Conservation (phyloP, 768 basidiomycete species). For the Amanita molliuscula region DNA sequence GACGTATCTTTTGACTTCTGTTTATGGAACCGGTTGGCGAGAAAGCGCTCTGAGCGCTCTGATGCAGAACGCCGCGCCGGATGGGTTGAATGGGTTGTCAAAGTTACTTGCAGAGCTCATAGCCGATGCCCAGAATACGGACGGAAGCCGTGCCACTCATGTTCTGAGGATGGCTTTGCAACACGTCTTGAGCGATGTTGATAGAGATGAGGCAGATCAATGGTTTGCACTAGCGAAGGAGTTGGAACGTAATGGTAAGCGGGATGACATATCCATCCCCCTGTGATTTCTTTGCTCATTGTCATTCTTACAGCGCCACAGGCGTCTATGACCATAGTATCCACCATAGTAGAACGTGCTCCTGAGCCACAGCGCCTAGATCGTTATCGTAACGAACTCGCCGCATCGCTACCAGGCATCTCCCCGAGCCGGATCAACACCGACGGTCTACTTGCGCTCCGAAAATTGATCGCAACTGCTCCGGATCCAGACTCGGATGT, state of each 20-base stretch:
- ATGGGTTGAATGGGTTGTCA: conserved; percentile 15
- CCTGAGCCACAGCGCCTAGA: conserved; percentile 66
- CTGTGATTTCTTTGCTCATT: not conserved
- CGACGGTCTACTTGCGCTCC: conserved; percentile 59
- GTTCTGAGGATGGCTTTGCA: conserved; percentile 53
- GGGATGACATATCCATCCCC: not conserved
- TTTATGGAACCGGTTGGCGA: conserved; percentile 42
- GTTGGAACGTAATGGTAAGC: conserved; percentile 52
- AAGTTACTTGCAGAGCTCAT: conserved; percentile 22
- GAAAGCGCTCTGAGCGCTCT: conserved; percentile 25
- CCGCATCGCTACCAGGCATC: conserved; percentile 67
- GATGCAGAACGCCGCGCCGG: conserved; percentile 14
- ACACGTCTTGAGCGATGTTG: conserved; percentile 47
- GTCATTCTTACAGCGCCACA: conserved; percentile 43
- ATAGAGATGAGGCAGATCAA: conserved; percentile 55
- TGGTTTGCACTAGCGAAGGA: conserved; percentile 69
- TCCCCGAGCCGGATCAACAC: conserved; percentile 50
- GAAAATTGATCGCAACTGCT: conserved; percentile 60
- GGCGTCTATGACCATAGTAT: conserved; percentile 55
- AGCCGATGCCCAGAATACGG: conserved; percentile 20
- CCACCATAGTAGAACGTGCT: conserved; percentile 48
- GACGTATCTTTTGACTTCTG: conserved; percentile 52
- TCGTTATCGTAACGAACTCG: conserved; percentile 83
- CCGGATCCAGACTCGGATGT: conserved; percentile 73
- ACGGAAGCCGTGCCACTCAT: conserved; percentile 45